Percentiles rank a stretch among this genome's conserved stretches.
phyloP scores from a whole-genome alignment of 768 basidiomycete species.

The Guyanaporus albipodus region DNA sequence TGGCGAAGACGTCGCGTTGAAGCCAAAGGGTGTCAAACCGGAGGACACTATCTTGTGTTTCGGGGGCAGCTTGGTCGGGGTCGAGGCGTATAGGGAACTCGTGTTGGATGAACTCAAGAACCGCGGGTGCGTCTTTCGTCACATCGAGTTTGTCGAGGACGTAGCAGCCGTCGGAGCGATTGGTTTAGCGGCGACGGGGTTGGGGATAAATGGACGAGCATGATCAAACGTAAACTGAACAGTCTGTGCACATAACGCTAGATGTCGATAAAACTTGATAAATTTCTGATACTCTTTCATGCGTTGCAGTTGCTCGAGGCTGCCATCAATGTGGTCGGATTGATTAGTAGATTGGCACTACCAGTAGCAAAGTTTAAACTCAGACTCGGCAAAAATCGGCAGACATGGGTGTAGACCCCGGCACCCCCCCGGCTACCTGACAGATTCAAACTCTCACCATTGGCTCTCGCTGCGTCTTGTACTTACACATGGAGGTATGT shows the following conservation, averaged over 20 bases:
- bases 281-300: no score
- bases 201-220: slow-evolving; percentile 3
- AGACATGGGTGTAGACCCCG: no score
- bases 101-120: slow-evolving; percentile 52
- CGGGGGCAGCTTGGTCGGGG: slow-evolving; percentile 72
- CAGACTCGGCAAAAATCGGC: no score
- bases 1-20: slow-evolving; percentile 32
- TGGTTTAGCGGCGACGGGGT: slow-evolving; percentile 40
- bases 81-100: slow-evolving; percentile 54
- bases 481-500: slow-evolving; percentile 40
- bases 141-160: slow-evolving; percentile 67
- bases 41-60: slow-evolving; percentile 63
- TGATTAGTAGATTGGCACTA: no score
- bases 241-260: no score
- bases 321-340: no score
- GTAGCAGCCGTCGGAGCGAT: slow-evolving; percentile 62
- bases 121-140: slow-evolving; percentile 59
- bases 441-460: no score
- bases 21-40: slow-evolving; percentile 44
- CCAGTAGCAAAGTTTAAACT: no score
- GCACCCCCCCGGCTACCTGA: no score
- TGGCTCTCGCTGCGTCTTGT: no score
- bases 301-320: no score
- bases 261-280: no score
- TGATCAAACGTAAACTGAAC: slow-evolving; percentile 21